Percentiles rank a stretch among this genome's conserved stretches.
phyloP scores from a whole-genome alignment of 495 filamentous ascomycete genomes.

The Astrothelium subdiscretum region DNA sequence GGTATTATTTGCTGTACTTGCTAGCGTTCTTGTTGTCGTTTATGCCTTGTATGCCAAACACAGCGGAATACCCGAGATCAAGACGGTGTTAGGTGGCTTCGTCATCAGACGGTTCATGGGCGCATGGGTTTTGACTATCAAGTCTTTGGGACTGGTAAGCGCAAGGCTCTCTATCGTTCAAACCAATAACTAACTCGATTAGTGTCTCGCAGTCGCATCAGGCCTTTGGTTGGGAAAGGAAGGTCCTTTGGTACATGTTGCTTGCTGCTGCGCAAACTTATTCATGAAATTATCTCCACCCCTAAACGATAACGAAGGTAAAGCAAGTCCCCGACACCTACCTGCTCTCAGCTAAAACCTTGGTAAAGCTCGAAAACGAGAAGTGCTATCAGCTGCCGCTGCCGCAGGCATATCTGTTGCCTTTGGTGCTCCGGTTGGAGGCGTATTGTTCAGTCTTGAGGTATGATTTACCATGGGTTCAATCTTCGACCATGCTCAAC shows the following conservation, averaged over 20 bases:
- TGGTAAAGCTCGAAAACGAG: constrained; percentile 84
- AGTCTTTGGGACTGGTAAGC: constrained; percentile 79
- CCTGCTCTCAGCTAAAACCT: too few species aligned
- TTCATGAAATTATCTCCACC: constrained; percentile 83
- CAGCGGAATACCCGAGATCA: constrained; percentile 96
- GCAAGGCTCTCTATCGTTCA: background rate
- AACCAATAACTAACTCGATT: background rate
- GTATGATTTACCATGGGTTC: constrained; percentile 27
- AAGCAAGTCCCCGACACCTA: constrained; percentile 9
- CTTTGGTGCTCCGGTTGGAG: constrained; percentile 93
- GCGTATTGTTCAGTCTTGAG: constrained; percentile 90
- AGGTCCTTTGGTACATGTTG: constrained; percentile 92
- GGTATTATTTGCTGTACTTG: constrained; percentile 69
- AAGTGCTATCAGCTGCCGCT: constrained; percentile 88
- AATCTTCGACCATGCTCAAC: constrained; percentile 6
- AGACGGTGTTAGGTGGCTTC: constrained; percentile 91
- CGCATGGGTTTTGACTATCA: constrained; percentile 82
- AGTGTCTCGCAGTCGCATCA: constrained; percentile 90
- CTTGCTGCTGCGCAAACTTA: constrained; percentile 92
- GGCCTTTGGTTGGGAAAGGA: constrained; percentile 99
- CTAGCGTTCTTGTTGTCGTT: constrained; percentile 65
- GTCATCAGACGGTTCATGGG: constrained; percentile 88
- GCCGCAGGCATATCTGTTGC: constrained; percentile 94
- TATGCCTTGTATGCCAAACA: constrained; percentile 88
- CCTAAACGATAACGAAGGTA: constrained; percentile 83